Base-by-base conservation (phyloP, 2,329 filamentous ascomycete species). In the Paradendryphiella salina region DNA sequence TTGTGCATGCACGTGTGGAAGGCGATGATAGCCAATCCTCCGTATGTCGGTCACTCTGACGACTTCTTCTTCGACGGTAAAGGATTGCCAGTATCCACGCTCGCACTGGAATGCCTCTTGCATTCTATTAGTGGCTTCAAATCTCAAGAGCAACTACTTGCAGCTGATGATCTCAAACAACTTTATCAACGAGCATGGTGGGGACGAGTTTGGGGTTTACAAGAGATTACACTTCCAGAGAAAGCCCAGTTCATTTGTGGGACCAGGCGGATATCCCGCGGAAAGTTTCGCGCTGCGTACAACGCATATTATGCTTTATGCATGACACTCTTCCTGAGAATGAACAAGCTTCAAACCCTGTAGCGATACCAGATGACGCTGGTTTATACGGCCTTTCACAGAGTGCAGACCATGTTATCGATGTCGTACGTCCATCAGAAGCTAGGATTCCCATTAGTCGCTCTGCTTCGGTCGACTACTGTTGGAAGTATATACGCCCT, bases 201-300 rank as follows among this genome's bases (percentile, higher is more conserved):
- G 59, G 23, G 26, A 33, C 39, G 59, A 26, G 37, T 62, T 4
- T 62, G 56, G 59, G 50, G 58, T 29, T 41, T 62, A 5, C 59
- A 62, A 21, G 59, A 62, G 35, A 40, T 58, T 7, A 44, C 54
- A 26, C 45, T 62, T 32, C 34, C 59, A 14, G 26, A 42, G 15
- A 17, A 46, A 11, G 33, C 43, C 11, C 21, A 56, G 1, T 46
- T 56, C 18, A 26, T 53, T 34, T 60, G 59, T 20, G 56, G 59
- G 14, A 17, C 50, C 1, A 52, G 53, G 13, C 35, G 4, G 13
- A 45, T 60, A 15, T 13, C 35, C 1, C 28, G 28, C 6, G 4
- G 3, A 2, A 29, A 20, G 9, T 20, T 37, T 11, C 5, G 9
- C 4, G 44, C 44, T 14, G 28, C 21, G 4, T 14, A 18, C 2